These are phyloP conservation scores for Aspergillus glaucus DNA, from an alignment of 2,329 filamentous ascomycete genomes.

Conservation along the genomic window DNA sequence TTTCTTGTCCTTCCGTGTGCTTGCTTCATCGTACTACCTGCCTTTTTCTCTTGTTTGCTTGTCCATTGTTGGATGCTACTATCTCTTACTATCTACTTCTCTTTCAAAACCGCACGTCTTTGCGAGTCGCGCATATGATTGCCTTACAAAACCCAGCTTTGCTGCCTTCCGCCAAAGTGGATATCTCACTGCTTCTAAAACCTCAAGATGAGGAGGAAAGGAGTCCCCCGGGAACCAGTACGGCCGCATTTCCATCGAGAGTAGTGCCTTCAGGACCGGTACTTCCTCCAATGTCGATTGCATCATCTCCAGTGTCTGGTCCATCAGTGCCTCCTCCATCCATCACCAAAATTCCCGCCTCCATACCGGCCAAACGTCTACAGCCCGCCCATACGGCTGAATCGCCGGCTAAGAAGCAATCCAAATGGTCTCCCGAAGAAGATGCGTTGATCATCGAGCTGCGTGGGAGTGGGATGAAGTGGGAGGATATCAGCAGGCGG, in stretches of 20 bases:
- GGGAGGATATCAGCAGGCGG: slow-evolving; percentile 94
- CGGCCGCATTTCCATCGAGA: slow-evolving; percentile 28
- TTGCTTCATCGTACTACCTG: background rate
- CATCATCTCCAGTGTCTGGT: slow-evolving; percentile 18
- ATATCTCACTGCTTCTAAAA: slow-evolving; percentile 89
- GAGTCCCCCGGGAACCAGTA: slow-evolving; percentile 21
- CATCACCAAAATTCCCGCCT: slow-evolving; percentile 19
- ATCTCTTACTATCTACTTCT: background rate
- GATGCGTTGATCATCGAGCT: slow-evolving; percentile 91
- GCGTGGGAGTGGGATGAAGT: slow-evolving; percentile 88
- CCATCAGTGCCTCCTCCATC: slow-evolving; percentile 23
- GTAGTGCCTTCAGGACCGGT: slow-evolving; percentile 23
- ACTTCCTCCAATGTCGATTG: slow-evolving; percentile 19
- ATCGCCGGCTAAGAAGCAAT: slow-evolving; percentile 84
- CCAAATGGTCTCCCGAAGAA: slow-evolving; percentile 92
- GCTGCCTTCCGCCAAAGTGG: slow-evolving; percentile 64
- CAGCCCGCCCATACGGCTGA: slow-evolving; percentile 44
- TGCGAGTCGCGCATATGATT: slow-evolving; percentile 37
- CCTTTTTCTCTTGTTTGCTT: slow-evolving; percentile 1
- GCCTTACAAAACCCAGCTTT: slow-evolving; percentile 35
- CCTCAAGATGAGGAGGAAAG: slow-evolving; percentile 41
- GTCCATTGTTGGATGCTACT: background rate
- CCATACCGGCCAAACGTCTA: slow-evolving; percentile 35
- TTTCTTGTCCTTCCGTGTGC: background rate
- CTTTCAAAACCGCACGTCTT: background rate